These are phyloP conservation scores for Trichomonascaceae sp. DNA, from an alignment of 1,139 yeast species.

Conservation along the genomic window DNA sequence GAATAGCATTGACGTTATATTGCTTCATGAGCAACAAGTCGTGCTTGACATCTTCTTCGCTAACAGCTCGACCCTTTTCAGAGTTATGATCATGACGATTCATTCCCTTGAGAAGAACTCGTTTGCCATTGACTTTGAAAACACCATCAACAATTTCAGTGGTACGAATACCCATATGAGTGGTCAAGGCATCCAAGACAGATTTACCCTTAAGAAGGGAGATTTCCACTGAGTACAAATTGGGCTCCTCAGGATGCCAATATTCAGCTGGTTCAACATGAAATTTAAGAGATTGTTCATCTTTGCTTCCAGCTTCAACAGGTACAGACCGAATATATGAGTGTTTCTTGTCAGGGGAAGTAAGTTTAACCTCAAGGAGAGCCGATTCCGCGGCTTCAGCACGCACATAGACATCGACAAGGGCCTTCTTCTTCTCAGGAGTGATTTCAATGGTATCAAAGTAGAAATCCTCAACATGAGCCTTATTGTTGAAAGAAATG, in stretches of 20 bases:
- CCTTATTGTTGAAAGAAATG: constrained; percentile 13
- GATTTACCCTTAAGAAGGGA: constrained; percentile 10
- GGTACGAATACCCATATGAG: constrained; percentile 30
- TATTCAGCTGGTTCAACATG: constrained; percentile 18
- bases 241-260: constrained; percentile 36
- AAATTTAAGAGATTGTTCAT: neutral
- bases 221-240: constrained; percentile 26
- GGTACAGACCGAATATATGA: neutral
- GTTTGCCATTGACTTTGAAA: constrained; percentile 29
- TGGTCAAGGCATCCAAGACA: constrained; percentile 18
- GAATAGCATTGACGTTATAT: constrained; percentile 33
- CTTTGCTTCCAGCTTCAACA: neutral
- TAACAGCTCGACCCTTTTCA: constrained; percentile 32
- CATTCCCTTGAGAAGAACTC: constrained; percentile 31
- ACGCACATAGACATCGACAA: constrained; percentile 9
- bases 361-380: neutral
- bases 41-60: constrained; percentile 27
- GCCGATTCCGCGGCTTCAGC: neutral
- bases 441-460: constrained; percentile 12
- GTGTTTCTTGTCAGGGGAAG: neutral
- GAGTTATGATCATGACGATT: constrained; percentile 36
- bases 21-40: constrained; percentile 34
- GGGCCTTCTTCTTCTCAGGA: constrained; percentile 3
- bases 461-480: constrained; percentile 19
- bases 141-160: constrained; percentile 28